A percentile compares a stretch with the other conserved stretches of the same genome.
Evolutionary conservation across 169 alveolate species (phyloP).

Genomic region (Neospora caninum): DNA sequence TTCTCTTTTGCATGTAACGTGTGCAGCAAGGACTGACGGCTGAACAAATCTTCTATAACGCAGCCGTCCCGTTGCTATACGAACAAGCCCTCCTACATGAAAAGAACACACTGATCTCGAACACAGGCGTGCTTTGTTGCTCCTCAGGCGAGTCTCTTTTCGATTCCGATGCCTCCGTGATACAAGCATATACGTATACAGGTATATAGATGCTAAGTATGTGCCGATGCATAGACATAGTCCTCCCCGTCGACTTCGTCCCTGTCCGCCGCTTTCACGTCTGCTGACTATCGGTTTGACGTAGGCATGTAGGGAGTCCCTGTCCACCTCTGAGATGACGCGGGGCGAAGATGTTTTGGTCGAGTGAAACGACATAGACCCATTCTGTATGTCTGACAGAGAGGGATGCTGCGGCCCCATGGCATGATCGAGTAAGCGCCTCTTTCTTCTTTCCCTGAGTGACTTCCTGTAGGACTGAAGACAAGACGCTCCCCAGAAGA

Average conservation of each 20-base stretch:
- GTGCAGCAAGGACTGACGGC: not conserved
- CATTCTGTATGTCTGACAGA: too few relatives aligned
- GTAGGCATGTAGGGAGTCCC: too few relatives aligned
- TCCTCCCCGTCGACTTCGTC: too few relatives aligned
- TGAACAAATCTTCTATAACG: constrained; percentile 54
- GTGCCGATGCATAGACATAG: too few relatives aligned
- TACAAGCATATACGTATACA: too few relatives aligned
- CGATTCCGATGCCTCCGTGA: not conserved
- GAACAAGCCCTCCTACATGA: constrained; percentile 84
- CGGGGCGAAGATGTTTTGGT: too few relatives aligned
- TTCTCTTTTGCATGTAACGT: not conserved
- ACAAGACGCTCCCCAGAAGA: constrained; percentile 94
- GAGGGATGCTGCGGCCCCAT: too few relatives aligned
- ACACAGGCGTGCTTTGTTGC: constrained; percentile 88
- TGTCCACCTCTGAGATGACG: too few relatives aligned
- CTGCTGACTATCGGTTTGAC: too few relatives aligned
- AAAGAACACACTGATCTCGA: constrained; percentile 77
- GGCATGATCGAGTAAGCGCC: not conserved
- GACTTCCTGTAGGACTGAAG: constrained; percentile 73
- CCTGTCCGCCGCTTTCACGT: too few relatives aligned
- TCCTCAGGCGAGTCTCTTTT: constrained; percentile 72
- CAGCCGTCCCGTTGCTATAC: constrained; percentile 66
- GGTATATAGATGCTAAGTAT: too few relatives aligned
- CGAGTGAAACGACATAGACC: too few relatives aligned
- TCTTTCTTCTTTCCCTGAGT: not conserved